Evolutionary conservation across 192 early-diverging fungal genomes (phyloP).

Genomic region (Chytriomyces confervae): DNA sequence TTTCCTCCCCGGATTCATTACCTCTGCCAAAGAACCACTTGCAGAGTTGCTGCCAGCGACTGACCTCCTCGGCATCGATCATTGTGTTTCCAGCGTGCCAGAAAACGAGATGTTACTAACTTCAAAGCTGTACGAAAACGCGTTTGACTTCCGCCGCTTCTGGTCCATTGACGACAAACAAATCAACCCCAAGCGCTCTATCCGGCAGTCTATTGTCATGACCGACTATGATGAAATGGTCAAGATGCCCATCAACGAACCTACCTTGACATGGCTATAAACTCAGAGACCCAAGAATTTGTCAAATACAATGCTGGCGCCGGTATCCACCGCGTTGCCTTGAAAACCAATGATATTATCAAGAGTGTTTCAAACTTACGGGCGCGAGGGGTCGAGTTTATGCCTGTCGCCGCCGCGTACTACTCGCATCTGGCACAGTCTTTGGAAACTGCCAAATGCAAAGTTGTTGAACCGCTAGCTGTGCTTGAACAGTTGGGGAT

Average conservation of each 20-base stretch:
- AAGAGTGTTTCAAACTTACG: too few relatives aligned
- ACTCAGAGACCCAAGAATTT: conserved; percentile 95
- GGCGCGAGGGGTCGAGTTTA: too few relatives aligned
- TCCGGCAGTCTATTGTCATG: conserved; percentile 95
- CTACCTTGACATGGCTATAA: conserved; percentile 76
- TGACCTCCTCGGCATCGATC: conserved; percentile 80
- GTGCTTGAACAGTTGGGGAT: too few relatives aligned
- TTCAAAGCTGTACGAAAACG: conserved; percentile 86
- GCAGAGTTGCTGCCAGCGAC: conserved; percentile 59
- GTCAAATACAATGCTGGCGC: conserved; percentile 80
- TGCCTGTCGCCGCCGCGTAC: too few relatives aligned
- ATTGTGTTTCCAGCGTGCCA: conserved; percentile 96
- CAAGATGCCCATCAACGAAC: conserved; percentile 99
- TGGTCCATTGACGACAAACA: conserved; percentile 98
- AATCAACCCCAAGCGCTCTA: conserved; percentile 94
- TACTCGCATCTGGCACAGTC: too few relatives aligned
- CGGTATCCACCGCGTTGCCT: conserved; percentile 83
- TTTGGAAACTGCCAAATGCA: too few relatives aligned
- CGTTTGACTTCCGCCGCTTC: conserved; percentile 97
- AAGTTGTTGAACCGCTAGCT: too few relatives aligned
- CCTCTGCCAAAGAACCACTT: conserved; percentile 46
- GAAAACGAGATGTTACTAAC: conserved; percentile 86
- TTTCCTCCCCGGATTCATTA: conserved; percentile 83
- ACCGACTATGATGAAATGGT: conserved; percentile 86
- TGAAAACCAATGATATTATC: too few relatives aligned